Evolutionary conservation across 805 yeast species (phyloP), one percentile per base, ranked within the genome.

Genomic region (Lipomyces yamanashiensis): DNA sequence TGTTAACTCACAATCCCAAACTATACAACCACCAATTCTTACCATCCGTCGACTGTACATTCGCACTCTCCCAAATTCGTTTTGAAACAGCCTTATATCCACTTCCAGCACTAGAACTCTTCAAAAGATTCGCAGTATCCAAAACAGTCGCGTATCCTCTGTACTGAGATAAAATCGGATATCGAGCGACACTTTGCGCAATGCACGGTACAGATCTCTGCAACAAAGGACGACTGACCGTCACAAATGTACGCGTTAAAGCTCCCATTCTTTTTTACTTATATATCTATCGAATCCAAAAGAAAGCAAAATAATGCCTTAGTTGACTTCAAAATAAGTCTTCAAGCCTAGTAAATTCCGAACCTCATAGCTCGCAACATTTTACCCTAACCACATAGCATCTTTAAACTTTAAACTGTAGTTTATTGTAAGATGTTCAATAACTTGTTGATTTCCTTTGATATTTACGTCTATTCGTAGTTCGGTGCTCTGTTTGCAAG

Each of bases 21-120:
- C 13, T 34, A 21, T 9, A 21, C 2, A 23, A 47, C 7, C 17
- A 19, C 40, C 4, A n/a, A 10, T 21, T 7, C 67, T 15, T 50
- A 67, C 70, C 64, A 28, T 63, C 62, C 6, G 56, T 56, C 7
- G 63, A 41, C 51, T 68, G 58, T 75, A 84, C 75, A 36, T 78
- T 79, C 4, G 89, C 95, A 53, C 85, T 83, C 61, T 89, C 89
- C 97, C 97, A 92, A 75, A 92, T 91, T 74, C 85, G 87, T 54
- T 84, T 79, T 2, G 60, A 39, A n/a, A 52, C 40, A 36, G 36
- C 15, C 28, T 61, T 55, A 23, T 54, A 61, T 12, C 19, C 52
- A 19, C 62, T 34, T 41, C 34, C 43, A 37, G 48, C 21, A 15
- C 43, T 12, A 19, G 66, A 67, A 23, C 45, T 58, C 44, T 58